Conservation (phyloP, 306 rosid genomes). For the Prinsepia uniflora region DNA sequence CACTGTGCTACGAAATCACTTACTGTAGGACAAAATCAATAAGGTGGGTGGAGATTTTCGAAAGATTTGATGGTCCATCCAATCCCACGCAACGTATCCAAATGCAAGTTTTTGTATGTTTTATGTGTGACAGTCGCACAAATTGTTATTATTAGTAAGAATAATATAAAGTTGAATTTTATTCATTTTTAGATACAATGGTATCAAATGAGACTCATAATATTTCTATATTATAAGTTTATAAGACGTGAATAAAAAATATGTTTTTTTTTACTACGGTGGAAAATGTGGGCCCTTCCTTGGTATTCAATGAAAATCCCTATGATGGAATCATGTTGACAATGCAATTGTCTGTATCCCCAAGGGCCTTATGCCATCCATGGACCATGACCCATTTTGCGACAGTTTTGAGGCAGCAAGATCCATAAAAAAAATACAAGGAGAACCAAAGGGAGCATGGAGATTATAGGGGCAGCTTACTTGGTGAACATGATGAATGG, state of each 20-base stretch:
- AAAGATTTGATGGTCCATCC: slow-evolving; percentile 15
- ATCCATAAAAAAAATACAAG: slow-evolving; percentile 6
- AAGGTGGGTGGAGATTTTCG: slow-evolving; percentile 36
- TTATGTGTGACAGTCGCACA: too few species aligned
- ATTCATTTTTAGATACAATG: too few species aligned
- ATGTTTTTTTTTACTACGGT: too few species aligned
- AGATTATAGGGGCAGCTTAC: neutral
- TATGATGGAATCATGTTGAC: neutral
- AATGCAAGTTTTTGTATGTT: too few species aligned
- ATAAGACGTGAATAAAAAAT: neutral
- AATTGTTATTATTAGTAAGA: too few species aligned
- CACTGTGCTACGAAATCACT: slow-evolving; percentile 20
- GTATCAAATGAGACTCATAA: too few species aligned
- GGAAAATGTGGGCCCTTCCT: neutral
- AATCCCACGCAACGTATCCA: slow-evolving; percentile 6
- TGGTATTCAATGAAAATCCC: neutral
- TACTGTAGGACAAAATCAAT: slow-evolving; percentile 26
- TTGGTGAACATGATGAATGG: slow-evolving; percentile 15
- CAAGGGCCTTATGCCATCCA: neutral
- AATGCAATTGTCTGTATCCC: neutral
- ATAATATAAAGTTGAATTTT: too few species aligned
- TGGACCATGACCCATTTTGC: neutral
- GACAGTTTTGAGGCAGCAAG: slow-evolving; percentile 3
- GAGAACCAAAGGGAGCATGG: neutral
- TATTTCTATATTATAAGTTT: too few species aligned